Base-by-base conservation (phyloP, 2,329 filamentous ascomycete species). In the Cryphonectria carpinicola region DNA sequence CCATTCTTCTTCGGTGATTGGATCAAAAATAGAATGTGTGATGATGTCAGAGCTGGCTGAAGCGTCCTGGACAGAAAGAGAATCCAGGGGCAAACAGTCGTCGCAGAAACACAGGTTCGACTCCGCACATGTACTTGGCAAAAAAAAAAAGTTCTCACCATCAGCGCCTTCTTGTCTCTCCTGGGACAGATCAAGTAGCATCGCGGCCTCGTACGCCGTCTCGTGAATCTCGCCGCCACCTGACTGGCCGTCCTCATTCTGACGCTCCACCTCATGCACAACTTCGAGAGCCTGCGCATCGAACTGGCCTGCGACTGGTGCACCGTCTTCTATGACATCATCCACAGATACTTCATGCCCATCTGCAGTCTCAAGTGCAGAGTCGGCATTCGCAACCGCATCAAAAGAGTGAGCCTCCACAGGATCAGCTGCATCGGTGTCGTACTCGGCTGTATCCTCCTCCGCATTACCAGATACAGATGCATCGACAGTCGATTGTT, bases 111-210 rank as follows among this genome's bases (percentile, higher is more conserved):
- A 72, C 11, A 66, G 62, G 17, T 63, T 49, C 3, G 66, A 61
- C 10, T 63, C 58, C 25, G 49, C 35, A 35, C 71, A 71, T 37
- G 17, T 49, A 49, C 25, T 52, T 28, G 49, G 32, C n/a, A 66
- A 69, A 61, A 35, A 54, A 66, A 52, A 68, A 32, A 41, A 39
- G 22, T 64, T 58, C 71, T 72, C 69, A 72, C 71, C 71, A 60
- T 72, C 66, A 65, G 35, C 68, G 54, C 37, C 37, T 58, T 62
- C 69, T 19, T 71, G 61, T 39, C 43, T 63, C 28, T 67, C 66
- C 63, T 64, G 54, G n/a, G 67, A 41, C 1, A 66, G 17, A 4
- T 65, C 49, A n/a, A 58, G 60, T 41, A 19, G 62, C 56, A 62
- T 28, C 35, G 58, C 69, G 19, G 68, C 52, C 22, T 67, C 58